Conservation (phyloP, 1,139 yeast genomes). For the Zygosaccharomyces sapae region DNA sequence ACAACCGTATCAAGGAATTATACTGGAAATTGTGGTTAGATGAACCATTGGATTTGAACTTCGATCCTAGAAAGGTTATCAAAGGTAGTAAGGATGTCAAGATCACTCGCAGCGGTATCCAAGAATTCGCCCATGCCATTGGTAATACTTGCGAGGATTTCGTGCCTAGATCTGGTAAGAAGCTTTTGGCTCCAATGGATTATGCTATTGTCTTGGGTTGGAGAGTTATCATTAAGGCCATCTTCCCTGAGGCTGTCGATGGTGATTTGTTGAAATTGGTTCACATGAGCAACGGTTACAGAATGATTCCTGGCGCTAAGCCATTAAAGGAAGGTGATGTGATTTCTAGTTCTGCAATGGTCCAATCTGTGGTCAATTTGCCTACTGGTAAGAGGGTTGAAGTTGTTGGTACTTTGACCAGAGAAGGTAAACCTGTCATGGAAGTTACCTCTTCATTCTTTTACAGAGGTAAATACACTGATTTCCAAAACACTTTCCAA, state of each 20-base stretch:
- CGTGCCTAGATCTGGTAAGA: conserved; percentile 81
- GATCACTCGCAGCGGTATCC: conserved; percentile 72
- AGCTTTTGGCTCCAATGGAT: conserved; percentile 95
- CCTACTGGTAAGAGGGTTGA: conserved; percentile 94
- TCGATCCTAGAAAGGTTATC: conserved; percentile 65
- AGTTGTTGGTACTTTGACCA: conserved; percentile 83
- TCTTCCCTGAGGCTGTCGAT: conserved; percentile 93
- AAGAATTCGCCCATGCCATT: conserved; percentile 94
- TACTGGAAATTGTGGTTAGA: conserved; percentile 99
- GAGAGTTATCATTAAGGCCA: conserved; percentile 95
- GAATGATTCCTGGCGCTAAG: conserved; percentile 86
- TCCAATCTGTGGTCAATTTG: conserved; percentile 85
- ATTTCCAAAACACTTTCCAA: conserved; percentile 89
- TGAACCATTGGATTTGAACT: conserved; percentile 55
- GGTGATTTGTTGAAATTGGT: conserved; percentile 94
- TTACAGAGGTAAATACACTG: conserved; percentile 87
- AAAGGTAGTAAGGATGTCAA: conserved; percentile 65
- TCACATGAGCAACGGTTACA: conserved; percentile 91
- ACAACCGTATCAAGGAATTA: conserved; percentile 86
- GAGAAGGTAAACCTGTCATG: conserved; percentile 78
- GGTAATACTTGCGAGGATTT: conserved; percentile 97
- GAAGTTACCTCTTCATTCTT: conserved; percentile 93
- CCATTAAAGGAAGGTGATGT: conserved; percentile 87
- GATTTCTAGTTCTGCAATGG: conserved; percentile 76
- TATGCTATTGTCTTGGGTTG: conserved; percentile 98